Evolutionary conservation across 78 protist species (phyloP), one percentile per base, ranked within the genome.

Genomic region (Anaeramoeba ignava): DNA sequence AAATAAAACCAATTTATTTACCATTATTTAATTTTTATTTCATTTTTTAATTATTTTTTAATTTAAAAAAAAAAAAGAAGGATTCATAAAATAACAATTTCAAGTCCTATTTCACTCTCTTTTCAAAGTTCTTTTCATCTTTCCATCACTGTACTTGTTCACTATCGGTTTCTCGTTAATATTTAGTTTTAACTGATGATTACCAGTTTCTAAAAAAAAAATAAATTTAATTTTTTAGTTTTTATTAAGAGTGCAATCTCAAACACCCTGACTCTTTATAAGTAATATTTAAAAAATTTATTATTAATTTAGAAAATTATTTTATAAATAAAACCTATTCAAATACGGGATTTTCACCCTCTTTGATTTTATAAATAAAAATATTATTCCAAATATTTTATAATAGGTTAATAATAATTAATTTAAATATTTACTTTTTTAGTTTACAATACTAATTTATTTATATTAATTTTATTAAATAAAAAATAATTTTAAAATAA

Each of bases 111-210:
- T 92, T 92, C 41, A 92, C 92, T 86, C 92, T 88, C 91, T 90
- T 90, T 90, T 92, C 94, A 92, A 87, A 87, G 94, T 92, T 80
- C 94, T 92, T 92, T 92, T 86, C 94, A 92, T 91, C 94, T 92
- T 92, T 90, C 94, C 94, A 84, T 92, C 94, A 89, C 91, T 84
- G 94, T 92, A 92, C 94, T 92, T 92, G 93, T 92, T 84, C 90
- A 91, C 94, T 92, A 92, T 92, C 93, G 94, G 90, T 92, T 90
- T 90, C 91, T 83, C 78, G 85, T 40, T 42, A 36, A 2, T 90
- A 88, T 89, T 90, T 88, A 90, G 94, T 90, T 80, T 92, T 92
- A 38, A 92, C 85, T 85, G 94, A 38, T 42, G 40, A 85, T 87
- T 90, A 90, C 90, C 94, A 83, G 91, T 92, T 27, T 27, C 8